Percentiles rank a stretch among this genome's conserved stretches.
Conservation (phyloP, 805 yeast genomes). For the Cyberlindnera mrakii region DNA sequence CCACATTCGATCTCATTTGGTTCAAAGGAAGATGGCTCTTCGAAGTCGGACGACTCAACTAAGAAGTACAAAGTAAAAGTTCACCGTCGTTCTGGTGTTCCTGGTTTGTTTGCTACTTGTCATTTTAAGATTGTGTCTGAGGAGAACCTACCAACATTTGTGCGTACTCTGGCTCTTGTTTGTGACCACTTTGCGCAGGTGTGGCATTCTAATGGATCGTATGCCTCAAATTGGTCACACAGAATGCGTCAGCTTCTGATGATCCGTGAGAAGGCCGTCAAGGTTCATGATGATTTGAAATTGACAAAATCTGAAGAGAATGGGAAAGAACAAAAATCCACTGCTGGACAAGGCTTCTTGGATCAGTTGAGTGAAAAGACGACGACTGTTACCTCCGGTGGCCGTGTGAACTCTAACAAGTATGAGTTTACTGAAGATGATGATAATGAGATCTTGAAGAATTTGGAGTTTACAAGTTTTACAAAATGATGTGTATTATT, state of each 20-base stretch:
- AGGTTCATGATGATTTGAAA: conserved; percentile 10
- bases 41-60: conserved; percentile 17
- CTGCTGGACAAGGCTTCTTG: conserved; percentile 20
- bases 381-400: conserved; percentile 1
- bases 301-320: conserved; percentile 5
- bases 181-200: conserved; percentile 70
- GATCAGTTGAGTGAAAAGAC: conserved; percentile 12
- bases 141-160: conserved; percentile 51
- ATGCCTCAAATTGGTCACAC: conserved; percentile 61
- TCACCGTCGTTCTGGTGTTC: conserved; percentile 61
- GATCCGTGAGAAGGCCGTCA: conserved; percentile 27
- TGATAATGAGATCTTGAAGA: conserved; percentile 21
- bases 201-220: conserved; percentile 60
- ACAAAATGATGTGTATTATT: conserved; percentile 15
- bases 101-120: conserved; percentile 69
- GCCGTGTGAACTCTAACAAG: conserved; percentile 11
- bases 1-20: conserved; percentile 41
- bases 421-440: conserved; percentile 19
- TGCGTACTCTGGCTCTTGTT: conserved; percentile 59
- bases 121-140: conserved; percentile 67
- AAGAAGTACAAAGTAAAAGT: conserved; percentile 56
- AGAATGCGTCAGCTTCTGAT: conserved; percentile 50
- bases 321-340: conserved; percentile 9
- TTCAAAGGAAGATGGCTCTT: conserved; percentile 4
- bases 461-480: conserved; percentile 23